Conservation (phyloP, 2,329 filamentous ascomycete species). For the Celoporthe dispersa region DNA sequence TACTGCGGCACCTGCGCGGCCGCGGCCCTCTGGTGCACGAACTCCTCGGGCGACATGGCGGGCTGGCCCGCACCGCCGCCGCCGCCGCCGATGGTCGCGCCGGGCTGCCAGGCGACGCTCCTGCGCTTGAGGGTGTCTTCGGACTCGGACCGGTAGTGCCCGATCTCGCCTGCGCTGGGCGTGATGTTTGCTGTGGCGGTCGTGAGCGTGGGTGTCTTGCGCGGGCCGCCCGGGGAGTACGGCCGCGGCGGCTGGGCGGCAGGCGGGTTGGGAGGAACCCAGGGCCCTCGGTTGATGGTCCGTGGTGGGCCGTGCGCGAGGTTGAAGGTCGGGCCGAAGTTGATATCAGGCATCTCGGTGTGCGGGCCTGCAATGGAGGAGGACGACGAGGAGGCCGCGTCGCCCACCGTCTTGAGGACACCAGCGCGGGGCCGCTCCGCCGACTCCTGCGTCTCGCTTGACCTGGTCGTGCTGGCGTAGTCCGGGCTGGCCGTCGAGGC, state of each 20-base stretch:
- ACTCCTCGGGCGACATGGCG: conserved; percentile 75
- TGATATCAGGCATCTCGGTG: conserved; percentile 70
- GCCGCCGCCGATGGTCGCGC: conserved; percentile 55
- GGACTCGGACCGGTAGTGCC: conserved; percentile 52
- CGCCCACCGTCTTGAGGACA: conserved; percentile 77
- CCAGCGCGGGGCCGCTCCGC: conserved; percentile 75
- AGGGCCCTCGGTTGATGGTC: conserved; percentile 18
- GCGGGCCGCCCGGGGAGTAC: conserved; percentile 40
- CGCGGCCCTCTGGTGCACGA: conserved; percentile 76
- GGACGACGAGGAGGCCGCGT: conserved; percentile 34
- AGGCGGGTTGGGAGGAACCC: conserved; percentile 33
- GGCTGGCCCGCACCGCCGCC: conserved; percentile 52
- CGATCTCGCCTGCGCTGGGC: conserved; percentile 33
- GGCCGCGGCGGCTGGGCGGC: conserved; percentile 35
- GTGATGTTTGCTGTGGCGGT: conserved; percentile 29
- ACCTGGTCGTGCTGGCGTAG: conserved; percentile 73
- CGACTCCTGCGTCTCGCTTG: conserved; percentile 54
- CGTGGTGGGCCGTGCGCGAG: conserved; percentile 27
- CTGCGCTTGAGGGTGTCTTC: conserved; percentile 59
- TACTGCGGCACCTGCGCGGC: conserved; percentile 56
- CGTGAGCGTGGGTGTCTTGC: conserved; percentile 29
- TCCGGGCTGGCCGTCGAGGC: conserved; percentile 72
- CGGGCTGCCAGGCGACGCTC: conserved; percentile 81
- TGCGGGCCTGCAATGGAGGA: no score
- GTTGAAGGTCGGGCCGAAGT: conserved; percentile 85